phyloP scores from a whole-genome alignment of 352 stramenopile genomes.

The Globisporangium apiculatum region DNA sequence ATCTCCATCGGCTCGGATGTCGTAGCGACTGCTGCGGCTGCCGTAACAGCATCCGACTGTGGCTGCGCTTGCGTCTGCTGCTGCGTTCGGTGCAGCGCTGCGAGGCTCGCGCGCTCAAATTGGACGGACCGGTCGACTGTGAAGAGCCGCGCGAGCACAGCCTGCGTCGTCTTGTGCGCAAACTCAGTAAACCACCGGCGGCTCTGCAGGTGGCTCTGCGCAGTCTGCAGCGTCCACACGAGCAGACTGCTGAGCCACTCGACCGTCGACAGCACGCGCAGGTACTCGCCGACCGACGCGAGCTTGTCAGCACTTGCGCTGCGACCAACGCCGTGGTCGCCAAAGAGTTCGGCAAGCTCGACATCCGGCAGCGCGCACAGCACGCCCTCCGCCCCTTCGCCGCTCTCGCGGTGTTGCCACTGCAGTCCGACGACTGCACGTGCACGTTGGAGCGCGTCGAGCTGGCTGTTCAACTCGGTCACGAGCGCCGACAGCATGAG shows the following conservation, averaged over 20 bases:
- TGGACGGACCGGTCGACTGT: slow-evolving; percentile 62
- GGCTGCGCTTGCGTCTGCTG: neutral
- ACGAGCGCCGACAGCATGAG: slow-evolving; percentile 67
- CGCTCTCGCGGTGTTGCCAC: slow-evolving; percentile 36
- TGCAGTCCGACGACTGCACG: slow-evolving; percentile 32
- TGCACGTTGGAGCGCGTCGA: slow-evolving; percentile 36
- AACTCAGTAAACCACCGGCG: slow-evolving; percentile 79
- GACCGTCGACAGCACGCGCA: slow-evolving; percentile 54
- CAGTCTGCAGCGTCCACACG: slow-evolving; percentile 70
- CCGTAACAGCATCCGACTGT: too few relatives aligned
- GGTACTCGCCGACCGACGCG: slow-evolving; percentile 45
- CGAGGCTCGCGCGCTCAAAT: slow-evolving; percentile 63
- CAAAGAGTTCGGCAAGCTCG: slow-evolving; percentile 26
- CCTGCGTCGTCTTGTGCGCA: slow-evolving; percentile 38
- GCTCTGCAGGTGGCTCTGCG: slow-evolving; percentile 63
- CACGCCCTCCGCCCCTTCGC: slow-evolving; percentile 47
- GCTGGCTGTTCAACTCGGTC: slow-evolving; percentile 44
- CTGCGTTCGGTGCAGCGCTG: slow-evolving; percentile 38
- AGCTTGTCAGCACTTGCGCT: slow-evolving; percentile 24
- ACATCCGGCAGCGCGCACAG: slow-evolving; percentile 56
- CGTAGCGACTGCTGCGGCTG: slow-evolving; percentile 1
- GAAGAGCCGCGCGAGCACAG: slow-evolving; percentile 62
- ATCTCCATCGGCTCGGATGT: slow-evolving; percentile 7
- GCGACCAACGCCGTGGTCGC: neutral
- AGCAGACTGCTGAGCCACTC: slow-evolving; percentile 79